Conservation (phyloP, 1,284 basidiomycete species). For the Peniophora sp. region DNA sequence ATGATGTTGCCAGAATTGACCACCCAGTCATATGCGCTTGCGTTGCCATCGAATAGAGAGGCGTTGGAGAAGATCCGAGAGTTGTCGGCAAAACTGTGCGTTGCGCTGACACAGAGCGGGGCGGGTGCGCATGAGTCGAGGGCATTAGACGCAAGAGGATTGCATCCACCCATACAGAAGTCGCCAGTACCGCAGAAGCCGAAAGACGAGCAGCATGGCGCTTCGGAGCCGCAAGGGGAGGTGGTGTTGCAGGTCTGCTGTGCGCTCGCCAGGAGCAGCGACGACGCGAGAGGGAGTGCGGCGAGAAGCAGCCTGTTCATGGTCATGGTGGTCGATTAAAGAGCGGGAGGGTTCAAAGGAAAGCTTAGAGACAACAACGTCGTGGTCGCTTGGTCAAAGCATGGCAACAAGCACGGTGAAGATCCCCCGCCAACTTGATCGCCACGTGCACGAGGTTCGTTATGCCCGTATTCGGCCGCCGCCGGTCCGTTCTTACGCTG, state of each 20-base stretch:
- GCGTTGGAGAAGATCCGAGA: slow-evolving; percentile 59
- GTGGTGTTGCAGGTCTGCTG: slow-evolving; percentile 41
- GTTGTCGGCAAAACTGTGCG: slow-evolving; percentile 59
- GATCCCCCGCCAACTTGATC: no score
- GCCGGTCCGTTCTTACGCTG: no score
- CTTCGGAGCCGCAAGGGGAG: slow-evolving; percentile 41
- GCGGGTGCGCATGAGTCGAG: slow-evolving; percentile 62
- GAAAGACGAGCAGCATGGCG: slow-evolving; percentile 52
- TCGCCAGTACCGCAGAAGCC: slow-evolving; percentile 23
- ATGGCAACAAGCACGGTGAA: no score
- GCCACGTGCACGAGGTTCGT: no score
- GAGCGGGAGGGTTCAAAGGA: neutral
- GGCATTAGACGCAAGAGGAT: slow-evolving; percentile 61
- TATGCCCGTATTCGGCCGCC: no score
- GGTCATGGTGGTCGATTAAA: neutral
- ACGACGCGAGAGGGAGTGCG: slow-evolving; percentile 10
- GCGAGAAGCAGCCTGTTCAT: slow-evolving; percentile 13
- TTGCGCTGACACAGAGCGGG: slow-evolving; percentile 62
- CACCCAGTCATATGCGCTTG: slow-evolving; percentile 63
- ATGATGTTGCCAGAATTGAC: slow-evolving; percentile 61
- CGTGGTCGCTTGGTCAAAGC: no score
- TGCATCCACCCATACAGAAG: slow-evolving; percentile 80
- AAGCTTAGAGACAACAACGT: no score
- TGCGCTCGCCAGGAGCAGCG: slow-evolving; percentile 12
- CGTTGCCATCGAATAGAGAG: slow-evolving; percentile 68